Base-by-base conservation (phyloP, 2,329 filamentous ascomycete genomes). In the Colletotrichum tamarilloi region DNA sequence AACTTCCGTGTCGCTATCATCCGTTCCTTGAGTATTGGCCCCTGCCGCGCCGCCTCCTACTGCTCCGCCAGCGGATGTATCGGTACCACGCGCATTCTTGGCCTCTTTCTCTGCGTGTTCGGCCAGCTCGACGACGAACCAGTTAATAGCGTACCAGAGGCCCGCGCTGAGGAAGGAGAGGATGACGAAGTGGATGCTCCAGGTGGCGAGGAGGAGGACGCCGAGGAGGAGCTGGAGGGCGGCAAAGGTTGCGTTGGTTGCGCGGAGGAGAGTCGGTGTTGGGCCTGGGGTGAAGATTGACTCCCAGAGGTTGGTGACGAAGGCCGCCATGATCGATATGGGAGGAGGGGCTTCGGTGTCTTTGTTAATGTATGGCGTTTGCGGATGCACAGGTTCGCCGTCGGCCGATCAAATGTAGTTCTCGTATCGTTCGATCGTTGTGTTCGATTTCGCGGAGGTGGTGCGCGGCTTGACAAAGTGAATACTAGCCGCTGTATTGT, bases 91-190 rank as follows among this genome's bases (percentile, higher is more conserved):
- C 75, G 82, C 79, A 78, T 84, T 84, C 73, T 85, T 81, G 53
- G 79, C 83, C 79, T 89, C 87, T 73, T 75, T 53, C 49, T 76
- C 77, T n/a, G 73, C 77, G 49, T 85, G 85, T 62, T 81, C 80
- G 74, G 84, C 84, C 62, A 91, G 81, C 84, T 91, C 96, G 58
- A 85, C 85, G 68, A 94, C 95, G 80, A 99, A 98, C 97, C 97
- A 99, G 88, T 98, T 98, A 85, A 98, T 95, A 70, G 93, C 91
- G 86, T 90, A 95, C 97, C 97, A 99, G 46, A 98, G 88, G 5
- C 94, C 93, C 38, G 86, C 95, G 75, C 91, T 94, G 11, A 99
- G 87, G 72, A 92, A 79, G 14, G 94, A 97, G 6, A 99, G 89
- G 71, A 96, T 87, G 75, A 95, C 82, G 80, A 98, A 98, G 87